Evolutionary conservation across 371 early-diverging fungal species (phyloP), one percentile per base, ranked within the genome.

Genomic region (Apophysomyces variabilis): DNA sequence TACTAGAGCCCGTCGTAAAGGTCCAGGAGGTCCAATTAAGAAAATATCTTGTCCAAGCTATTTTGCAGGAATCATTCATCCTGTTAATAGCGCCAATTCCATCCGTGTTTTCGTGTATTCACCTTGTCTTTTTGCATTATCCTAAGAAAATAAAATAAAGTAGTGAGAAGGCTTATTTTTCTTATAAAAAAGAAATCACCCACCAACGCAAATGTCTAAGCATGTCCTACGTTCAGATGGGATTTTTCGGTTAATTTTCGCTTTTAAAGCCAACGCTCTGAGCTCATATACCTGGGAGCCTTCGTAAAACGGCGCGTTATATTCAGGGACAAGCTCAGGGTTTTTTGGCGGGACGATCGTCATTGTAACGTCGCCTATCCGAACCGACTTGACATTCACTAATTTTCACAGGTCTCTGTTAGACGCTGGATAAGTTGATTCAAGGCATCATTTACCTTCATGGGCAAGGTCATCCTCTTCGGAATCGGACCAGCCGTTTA

Each of bases 11-110:
- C 92, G 85, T 61, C 90, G 90, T 38, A 90, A 78, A 38, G 86
- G 85, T 9, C 92, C 92, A 11, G 93, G 93, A 50, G 91, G 91
- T 75, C 93, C 94, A 38, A 92, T 83, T 61, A 94, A 82, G 69
- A 94, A 93, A 67, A 93, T 89, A 69, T 94, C 95, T 84, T 94
- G 95, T 6, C 90, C 85, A 21, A 94, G 80, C 81, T 79, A 73
- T 37, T 43, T n/a, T 32, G 47, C 32, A 26, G 32, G 3, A 26
- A 26, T 26, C 32, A 26, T 26, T 26, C 32, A 26, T 26, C 32
- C 1, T 26, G 32, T 26, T 26, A 26, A 26, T 26, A 26, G 32
- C 32, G 32, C 3, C 32, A 26, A 26, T 26, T 26, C 32, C 32
- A 26, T 26, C 3, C 32, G 32, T 3, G 32, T 26, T 26, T 26